Evolutionary conservation across 2,329 filamentous ascomycete genomes (phyloP).

Genomic region (Colletotrichum tropicicola): DNA sequence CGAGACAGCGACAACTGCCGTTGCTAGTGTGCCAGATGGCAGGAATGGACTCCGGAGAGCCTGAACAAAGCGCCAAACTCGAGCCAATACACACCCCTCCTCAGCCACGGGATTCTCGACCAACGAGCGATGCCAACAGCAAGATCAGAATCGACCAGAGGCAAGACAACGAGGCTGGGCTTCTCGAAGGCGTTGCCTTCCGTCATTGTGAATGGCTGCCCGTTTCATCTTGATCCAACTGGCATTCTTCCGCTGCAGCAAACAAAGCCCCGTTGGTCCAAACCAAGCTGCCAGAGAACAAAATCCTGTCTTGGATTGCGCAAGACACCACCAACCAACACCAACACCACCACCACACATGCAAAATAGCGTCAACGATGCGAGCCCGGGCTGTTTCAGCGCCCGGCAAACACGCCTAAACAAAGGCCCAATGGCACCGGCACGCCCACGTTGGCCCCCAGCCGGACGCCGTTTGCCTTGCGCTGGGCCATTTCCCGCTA

Average conservation of each 20-base stretch:
- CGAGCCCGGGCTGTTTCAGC: not conserved
- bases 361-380: constrained; percentile 1
- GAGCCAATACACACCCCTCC: too few species aligned
- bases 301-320: not conserved
- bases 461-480: not conserved
- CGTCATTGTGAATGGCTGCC: not conserved
- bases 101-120: too few species aligned
- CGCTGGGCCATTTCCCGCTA: too few species aligned
- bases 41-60: too few species aligned
- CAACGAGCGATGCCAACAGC: not conserved
- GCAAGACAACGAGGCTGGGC: not conserved
- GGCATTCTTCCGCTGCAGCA: not conserved
- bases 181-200: not conserved
- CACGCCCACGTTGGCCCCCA: not conserved
- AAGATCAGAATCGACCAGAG: not conserved
- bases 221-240: not conserved
- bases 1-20: too few species aligned
- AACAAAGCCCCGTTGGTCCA: not conserved
- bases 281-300: not conserved
- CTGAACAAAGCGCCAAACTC: too few species aligned
- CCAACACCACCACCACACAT: not conserved
- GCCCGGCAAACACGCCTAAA: not conserved
- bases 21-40: too few species aligned
- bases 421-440: not conserved
- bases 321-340: not conserved